Conservation (phyloP, 2,329 filamentous ascomycete species). For the Arachnomyces sp. region DNA sequence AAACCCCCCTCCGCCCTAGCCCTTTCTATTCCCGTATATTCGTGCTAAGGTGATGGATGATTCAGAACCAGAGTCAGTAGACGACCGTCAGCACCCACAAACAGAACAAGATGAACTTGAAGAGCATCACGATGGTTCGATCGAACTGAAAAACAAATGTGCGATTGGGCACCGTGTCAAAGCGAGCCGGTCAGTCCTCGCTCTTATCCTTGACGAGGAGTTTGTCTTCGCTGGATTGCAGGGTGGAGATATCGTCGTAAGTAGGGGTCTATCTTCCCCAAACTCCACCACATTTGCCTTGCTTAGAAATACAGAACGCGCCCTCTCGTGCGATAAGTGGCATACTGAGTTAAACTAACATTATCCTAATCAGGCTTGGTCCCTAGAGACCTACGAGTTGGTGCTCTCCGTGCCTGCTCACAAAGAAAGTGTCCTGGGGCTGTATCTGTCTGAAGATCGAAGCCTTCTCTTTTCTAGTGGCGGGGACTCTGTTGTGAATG, state of each 20-base stretch:
- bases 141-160: constrained; percentile 23
- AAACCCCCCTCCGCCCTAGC: no score
- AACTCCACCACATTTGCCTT: no score
- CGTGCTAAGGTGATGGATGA: no score
- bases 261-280: constrained; percentile 12
- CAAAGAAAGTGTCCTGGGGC: constrained; percentile 78
- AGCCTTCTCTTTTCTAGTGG: constrained; percentile 81
- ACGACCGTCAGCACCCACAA: no score
- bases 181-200: constrained; percentile 47
- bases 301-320: no score
- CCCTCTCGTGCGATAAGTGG: not conserved
- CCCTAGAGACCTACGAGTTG: constrained; percentile 76
- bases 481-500: constrained; percentile 87
- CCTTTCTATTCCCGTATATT: no score
- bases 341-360: not conserved
- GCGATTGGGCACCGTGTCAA: constrained; percentile 36
- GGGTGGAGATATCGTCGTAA: constrained; percentile 76
- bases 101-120: no score
- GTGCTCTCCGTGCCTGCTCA: constrained; percentile 76
- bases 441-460: constrained; percentile 69
- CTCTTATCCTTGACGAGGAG: constrained; percentile 69
- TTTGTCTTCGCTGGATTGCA: constrained; percentile 89
- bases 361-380: constrained; percentile 55
- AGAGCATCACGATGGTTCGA: no score
- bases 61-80: no score